Percentiles rank a stretch among this genome's conserved stretches.
These are phyloP conservation scores for Tetracladium maxilliforme DNA, from an alignment of 2,329 filamentous ascomycete species.

Conservation along the genomic window DNA sequence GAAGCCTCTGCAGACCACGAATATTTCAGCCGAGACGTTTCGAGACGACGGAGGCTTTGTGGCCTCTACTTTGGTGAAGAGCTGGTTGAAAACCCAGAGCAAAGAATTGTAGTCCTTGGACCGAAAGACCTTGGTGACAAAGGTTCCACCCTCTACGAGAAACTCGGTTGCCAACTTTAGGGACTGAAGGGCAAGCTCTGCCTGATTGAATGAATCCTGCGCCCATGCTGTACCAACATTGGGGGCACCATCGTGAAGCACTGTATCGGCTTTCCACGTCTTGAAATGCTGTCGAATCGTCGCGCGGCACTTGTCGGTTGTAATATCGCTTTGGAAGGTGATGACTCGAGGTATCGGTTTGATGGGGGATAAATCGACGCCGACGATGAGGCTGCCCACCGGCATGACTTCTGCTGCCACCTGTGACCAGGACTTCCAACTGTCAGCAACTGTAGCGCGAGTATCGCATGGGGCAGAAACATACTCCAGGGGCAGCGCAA, in stretches of 20 bases:
- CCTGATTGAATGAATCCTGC: conserved; percentile 96
- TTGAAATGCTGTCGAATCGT: conserved; percentile 84
- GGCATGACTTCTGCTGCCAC: conserved; percentile 95
- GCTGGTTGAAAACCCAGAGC: conserved; percentile 94
- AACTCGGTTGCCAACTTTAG: conserved; percentile 94
- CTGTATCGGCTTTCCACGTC: conserved; percentile 90
- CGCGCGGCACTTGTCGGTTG: conserved; percentile 85
- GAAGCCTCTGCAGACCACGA: conserved; percentile 90
- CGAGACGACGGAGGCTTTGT: conserved; percentile 93
- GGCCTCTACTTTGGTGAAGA: conserved; percentile 89
- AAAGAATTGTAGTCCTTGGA: conserved; percentile 95
- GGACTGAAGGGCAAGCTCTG: conserved; percentile 78
- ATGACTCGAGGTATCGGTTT: conserved; percentile 91
- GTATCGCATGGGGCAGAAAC: conserved; percentile 17
- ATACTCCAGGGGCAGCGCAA: conserved; percentile 84
- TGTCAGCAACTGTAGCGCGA: not conserved
- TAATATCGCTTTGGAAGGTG: conserved; percentile 95
- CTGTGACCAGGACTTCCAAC: conserved; percentile 72
- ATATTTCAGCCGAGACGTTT: conserved; percentile 96
- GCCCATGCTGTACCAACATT: conserved; percentile 98
- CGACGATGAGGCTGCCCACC: conserved; percentile 74
- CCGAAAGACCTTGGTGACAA: conserved; percentile 94
- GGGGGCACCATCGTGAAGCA: conserved; percentile 91
- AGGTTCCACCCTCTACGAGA: conserved; percentile 73
- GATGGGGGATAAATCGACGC: conserved; percentile 88